Conservation (phyloP, 2,329 filamentous ascomycete genomes). For the Paecilomyces niveus region DNA sequence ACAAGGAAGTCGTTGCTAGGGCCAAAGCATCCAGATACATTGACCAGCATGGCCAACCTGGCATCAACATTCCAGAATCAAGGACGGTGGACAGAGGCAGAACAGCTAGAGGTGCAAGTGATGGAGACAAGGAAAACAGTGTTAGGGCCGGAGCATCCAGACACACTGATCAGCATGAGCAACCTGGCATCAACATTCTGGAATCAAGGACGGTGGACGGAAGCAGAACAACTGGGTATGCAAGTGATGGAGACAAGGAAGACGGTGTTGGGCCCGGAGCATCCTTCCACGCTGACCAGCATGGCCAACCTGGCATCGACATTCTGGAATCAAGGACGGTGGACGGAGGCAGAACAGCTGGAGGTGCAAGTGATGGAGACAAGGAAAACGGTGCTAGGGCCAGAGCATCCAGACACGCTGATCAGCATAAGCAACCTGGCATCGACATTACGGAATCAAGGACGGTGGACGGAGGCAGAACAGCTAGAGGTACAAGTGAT, state of each 20-base stretch:
- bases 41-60: no score
- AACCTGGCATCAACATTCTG: slow-evolving; percentile 7
- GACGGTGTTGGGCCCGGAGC: slow-evolving; percentile 12
- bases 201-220: slow-evolving; percentile 6
- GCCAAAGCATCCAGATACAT: no score
- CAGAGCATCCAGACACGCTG: slow-evolving; percentile 2
- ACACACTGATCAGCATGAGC: slow-evolving; percentile 15
- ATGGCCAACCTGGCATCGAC: no score
- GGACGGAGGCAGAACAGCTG: slow-evolving; percentile 7
- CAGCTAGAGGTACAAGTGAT: slow-evolving; percentile 3
- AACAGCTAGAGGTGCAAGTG: slow-evolving; percentile 8
- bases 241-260: slow-evolving; percentile 9
- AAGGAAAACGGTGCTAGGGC: background rate
- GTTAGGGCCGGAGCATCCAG: slow-evolving; percentile 15
- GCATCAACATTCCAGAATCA: background rate
- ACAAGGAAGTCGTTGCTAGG: no score
- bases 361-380: slow-evolving; percentile 1
- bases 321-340: slow-evolving; percentile 4
- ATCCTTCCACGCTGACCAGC: slow-evolving; percentile 17
- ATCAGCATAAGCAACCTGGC: slow-evolving; percentile 3
- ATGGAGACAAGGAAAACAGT: slow-evolving; percentile 9
- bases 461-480: slow-evolving; percentile 1
- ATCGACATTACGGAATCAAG: background rate
- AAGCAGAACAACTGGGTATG: slow-evolving; percentile 12
- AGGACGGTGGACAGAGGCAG: slow-evolving; percentile 11